Evolutionary conservation across 108 stramenopile species (phyloP).

Genomic region (Pseudonitzschia delicatissima): DNA sequence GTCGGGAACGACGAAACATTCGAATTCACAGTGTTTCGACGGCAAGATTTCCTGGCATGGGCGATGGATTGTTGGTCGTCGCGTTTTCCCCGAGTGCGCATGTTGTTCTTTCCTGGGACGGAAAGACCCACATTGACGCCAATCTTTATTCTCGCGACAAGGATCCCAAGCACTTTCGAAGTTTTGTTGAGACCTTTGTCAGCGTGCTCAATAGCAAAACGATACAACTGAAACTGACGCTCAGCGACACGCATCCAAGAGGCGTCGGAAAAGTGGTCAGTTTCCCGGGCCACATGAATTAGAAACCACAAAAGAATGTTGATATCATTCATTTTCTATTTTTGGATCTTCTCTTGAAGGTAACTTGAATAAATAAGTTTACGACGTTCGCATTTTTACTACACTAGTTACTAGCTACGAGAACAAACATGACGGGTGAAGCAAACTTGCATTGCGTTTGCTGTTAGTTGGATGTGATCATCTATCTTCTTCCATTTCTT

Average conservation of each 20-base stretch:
- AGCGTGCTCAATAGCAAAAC: not conserved
- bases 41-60: slow-evolving; percentile 24
- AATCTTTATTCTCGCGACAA: slow-evolving; percentile 62
- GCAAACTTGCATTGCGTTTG: not conserved
- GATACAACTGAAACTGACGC: not conserved
- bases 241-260: slow-evolving; percentile 11
- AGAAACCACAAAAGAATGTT: too few relatives aligned
- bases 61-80: slow-evolving; percentile 53
- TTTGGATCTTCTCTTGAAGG: too few relatives aligned
- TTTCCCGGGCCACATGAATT: slow-evolving; percentile 1
- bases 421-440: not conserved
- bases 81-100: slow-evolving; percentile 27
- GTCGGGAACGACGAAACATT: not conserved
- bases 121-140: slow-evolving; percentile 45
- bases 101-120: slow-evolving; percentile 55
- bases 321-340: too few relatives aligned
- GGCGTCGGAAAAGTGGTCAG: not conserved
- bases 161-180: slow-evolving; percentile 1
- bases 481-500: too few relatives aligned
- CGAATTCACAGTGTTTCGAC: not conserved
- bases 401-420: not conserved
- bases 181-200: not conserved
- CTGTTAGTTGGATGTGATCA: too few relatives aligned
- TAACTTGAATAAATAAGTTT: too few relatives aligned
- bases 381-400: not conserved